Conservation (phyloP, 805 yeast genomes). For the Lipomyces mesembrius region DNA sequence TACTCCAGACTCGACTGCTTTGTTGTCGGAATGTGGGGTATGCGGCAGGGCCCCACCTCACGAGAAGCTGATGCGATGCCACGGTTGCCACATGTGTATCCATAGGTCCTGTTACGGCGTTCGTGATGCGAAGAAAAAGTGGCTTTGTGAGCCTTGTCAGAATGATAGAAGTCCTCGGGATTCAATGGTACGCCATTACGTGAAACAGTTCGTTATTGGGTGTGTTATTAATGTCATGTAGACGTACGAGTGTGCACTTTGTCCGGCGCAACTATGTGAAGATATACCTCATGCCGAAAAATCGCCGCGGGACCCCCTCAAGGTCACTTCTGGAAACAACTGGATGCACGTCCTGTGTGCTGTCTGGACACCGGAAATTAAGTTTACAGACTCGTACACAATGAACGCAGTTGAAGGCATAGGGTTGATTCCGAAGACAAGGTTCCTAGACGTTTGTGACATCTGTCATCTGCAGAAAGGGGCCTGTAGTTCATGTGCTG, state of each 20-base stretch:
- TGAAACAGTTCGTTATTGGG: not conserved
- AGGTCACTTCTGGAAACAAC: constrained; percentile 64
- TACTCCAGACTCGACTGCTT: not conserved
- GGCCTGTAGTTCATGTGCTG: constrained; percentile 53
- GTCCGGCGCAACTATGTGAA: constrained; percentile 51
- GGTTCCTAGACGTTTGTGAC: constrained; percentile 45
- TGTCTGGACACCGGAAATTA: constrained; percentile 54
- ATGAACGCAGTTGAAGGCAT: constrained; percentile 57
- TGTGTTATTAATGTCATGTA: constrained; percentile 38
- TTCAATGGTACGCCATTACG: constrained; percentile 22
- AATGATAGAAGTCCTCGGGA: constrained; percentile 65
- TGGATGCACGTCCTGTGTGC: constrained; percentile 86
- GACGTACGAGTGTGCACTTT: constrained; percentile 67
- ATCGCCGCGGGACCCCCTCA: constrained; percentile 60
- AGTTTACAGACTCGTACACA: constrained; percentile 50
- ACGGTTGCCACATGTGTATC: constrained; percentile 68
- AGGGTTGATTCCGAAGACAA: constrained; percentile 40
- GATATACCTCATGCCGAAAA: constrained; percentile 16
- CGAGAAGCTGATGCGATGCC: constrained; percentile 58
- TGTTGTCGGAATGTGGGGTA: constrained; percentile 55
- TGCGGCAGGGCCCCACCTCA: constrained; percentile 53
- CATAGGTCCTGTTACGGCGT: constrained; percentile 76
- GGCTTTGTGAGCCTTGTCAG: constrained; percentile 83
- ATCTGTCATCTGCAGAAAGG: constrained; percentile 56
- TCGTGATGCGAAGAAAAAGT: constrained; percentile 45